These are phyloP conservation scores for Moniliella sp. DNA, from an alignment of 1,284 basidiomycete genomes.

Conservation along the genomic window DNA sequence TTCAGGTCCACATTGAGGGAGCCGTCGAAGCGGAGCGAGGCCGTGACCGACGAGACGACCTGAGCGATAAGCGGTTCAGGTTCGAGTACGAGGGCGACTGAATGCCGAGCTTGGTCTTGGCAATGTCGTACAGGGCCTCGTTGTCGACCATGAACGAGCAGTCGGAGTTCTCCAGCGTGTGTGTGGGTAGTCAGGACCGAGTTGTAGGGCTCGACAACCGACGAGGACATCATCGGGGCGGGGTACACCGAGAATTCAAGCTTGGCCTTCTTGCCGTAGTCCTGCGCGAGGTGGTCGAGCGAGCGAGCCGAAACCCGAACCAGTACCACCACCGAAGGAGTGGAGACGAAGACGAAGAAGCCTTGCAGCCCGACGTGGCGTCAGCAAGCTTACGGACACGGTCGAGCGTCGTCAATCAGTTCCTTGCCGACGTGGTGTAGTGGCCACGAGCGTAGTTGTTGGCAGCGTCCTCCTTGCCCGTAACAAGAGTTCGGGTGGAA, in stretches of 20 bases:
- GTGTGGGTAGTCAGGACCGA: conserved; percentile 95
- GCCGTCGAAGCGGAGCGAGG: conserved; percentile 84
- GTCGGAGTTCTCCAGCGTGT: conserved; percentile 92
- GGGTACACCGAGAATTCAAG: conserved; percentile 97
- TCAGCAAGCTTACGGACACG: conserved; percentile 84
- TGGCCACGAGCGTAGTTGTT: conserved; percentile 66
- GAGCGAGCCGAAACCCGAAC: conserved; percentile 93
- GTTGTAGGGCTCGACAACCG: conserved; percentile 95
- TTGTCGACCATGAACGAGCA: conserved; percentile 46
- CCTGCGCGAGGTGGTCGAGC: conserved; percentile 78
- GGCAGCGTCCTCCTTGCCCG: conserved; percentile 95
- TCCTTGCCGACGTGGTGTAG: conserved; percentile 95
- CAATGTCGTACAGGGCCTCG: conserved; percentile 76
- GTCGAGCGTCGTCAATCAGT: conserved; percentile 58
- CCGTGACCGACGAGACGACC: conserved; percentile 77
- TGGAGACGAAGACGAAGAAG: conserved; percentile 99
- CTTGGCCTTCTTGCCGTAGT: conserved; percentile 99
- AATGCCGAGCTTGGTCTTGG: conserved; percentile 80
- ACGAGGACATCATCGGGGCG: conserved; percentile 51
- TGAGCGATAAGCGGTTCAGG: conserved; percentile 79
- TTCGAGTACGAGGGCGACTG: conserved; percentile 73
- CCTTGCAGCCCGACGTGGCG: conserved; percentile 95
- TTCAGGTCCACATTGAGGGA: conserved; percentile 92
- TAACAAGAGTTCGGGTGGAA: conserved; percentile 98
- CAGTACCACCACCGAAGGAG: conserved; percentile 96